Evolutionary conservation across 202 grass and related monocot genomes (phyloP), one percentile per base, ranked within the genome.

Genomic region (Alloteropsis angusta): DNA sequence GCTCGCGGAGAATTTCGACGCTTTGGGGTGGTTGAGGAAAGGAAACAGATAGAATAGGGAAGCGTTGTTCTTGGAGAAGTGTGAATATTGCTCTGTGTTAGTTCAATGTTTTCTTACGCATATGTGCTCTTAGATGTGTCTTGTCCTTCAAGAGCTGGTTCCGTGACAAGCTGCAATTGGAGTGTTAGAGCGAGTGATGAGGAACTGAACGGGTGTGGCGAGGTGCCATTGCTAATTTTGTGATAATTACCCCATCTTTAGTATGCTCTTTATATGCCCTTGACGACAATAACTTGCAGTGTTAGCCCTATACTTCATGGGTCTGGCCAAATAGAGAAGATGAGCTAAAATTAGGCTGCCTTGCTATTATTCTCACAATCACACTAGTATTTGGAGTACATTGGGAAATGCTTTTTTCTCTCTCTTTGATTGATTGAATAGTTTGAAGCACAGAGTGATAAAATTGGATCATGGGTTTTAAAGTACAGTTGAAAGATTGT

Each of bases 251-350:
- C 25, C 65, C 41, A n/a, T 67, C 37, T 41, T 60, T 78, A 42
- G 32, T 52, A 14, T 62, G 34, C 63, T 81, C 49, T 7, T 7
- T 37, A 56, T 41, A 61, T 75, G 63, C 15, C 59, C 72, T 56
- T 9, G 58, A 55, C 10, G 6, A 25, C 21, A 47, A 30, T 4
- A 34, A 10, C 19, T 9, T 69, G 6, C 15, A 17, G 13, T 45
- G 47, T 37, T 78, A 77, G 36, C 30, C 30, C 42, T 53, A 21
- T 52, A 15, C 14, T 63, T n/a, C 14, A 5, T 86, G 64, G 11
- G 25, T 15, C 15, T 87, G 48, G 11, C 12, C 57, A 86, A 36
- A 65, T 64, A 15, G 21, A 23, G 73, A 72, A 82, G 22, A 58
- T 71, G 7, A 56, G 38, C 26, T 63, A 44, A 61, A 44, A 11